A percentile compares a stretch with the other conserved stretches of the same genome.
Evolutionary conservation across 352 stramenopile species (phyloP).

Genomic region (Phytophthora citrophthora): DNA sequence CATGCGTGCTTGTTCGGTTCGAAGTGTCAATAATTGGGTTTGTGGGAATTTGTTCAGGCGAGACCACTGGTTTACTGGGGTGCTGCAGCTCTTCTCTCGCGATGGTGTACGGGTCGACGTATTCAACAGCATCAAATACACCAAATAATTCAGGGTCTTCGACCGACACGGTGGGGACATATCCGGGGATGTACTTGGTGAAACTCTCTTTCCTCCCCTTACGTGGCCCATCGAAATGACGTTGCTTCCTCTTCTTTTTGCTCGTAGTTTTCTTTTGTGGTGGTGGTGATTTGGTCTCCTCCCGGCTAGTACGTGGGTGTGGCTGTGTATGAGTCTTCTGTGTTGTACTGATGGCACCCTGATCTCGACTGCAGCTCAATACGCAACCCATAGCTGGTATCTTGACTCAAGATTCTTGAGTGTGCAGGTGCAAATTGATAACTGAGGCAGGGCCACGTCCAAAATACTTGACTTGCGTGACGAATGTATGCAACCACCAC

Average conservation of each 20-base stretch:
- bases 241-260: neutral
- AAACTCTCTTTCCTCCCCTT: conserved; percentile 1
- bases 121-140: neutral
- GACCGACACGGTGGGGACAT: neutral
- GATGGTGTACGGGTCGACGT: neutral
- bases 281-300: too few relatives aligned
- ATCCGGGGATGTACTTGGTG: neutral
- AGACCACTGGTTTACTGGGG: neutral
- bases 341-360: too few relatives aligned
- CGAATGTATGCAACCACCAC: too few relatives aligned
- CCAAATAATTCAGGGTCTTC: neutral
- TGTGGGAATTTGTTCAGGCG: neutral
- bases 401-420: too few relatives aligned
- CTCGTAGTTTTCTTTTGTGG: too few relatives aligned
- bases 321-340: too few relatives aligned
- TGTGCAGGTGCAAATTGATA: too few relatives aligned
- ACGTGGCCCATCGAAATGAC: neutral
- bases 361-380: too few relatives aligned
- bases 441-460: too few relatives aligned
- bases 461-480: too few relatives aligned
- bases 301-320: too few relatives aligned
- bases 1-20: neutral
- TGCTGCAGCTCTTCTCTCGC: neutral
- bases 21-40: neutral
- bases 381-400: too few relatives aligned